Base-by-base conservation (phyloP, 2,329 filamentous ascomycete genomes). In the Phyllosticta paracitricarpa region DNA sequence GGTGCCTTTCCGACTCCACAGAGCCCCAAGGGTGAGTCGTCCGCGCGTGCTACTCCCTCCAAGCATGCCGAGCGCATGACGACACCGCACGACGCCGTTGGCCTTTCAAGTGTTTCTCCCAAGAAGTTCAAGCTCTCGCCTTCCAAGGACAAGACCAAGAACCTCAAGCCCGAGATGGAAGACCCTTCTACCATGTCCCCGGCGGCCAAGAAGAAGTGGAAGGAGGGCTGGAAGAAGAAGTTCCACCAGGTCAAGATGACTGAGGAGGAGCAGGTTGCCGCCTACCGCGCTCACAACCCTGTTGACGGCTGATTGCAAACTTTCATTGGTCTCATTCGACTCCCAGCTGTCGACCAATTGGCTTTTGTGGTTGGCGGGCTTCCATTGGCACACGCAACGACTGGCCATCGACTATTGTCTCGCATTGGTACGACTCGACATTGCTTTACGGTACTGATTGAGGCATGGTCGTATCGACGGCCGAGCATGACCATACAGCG, bases 61-160 rank as follows among this genome's bases (percentile, higher is more conserved):
- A 60, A 59, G 40, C 40, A 14, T n/a, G 28, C 9, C 9, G 28
- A 30, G 28, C 28, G 28, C 28, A 40, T 54, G 52, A 57, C 61
- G 25, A 57, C 58, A 8, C 10, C 10, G 33, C 62, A 65, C 48
- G 67, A 65, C 22, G 71, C 72, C n/a, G 68, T 68, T 9, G 59
- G 65, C 25, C 69, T 69, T 40, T 55, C 59, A 62, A 4, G 14
- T 17, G 56, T 68, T 3, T 73, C 72, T 7, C 71, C 73, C 19
- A 73, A 70, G 68, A 74, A 73, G 64, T 70, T 69, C 51, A 71
- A 73, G 62, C 68, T 68, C 30, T 78, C 77, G 7, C 77, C 77
- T 19, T 72, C 77, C 58, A 78, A 78, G 65, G 75, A 71, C 56
- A 77, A 75, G 68, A 75, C 79, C 56, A 77, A 78, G 67, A 72